These are phyloP conservation scores for Apophysomyces sp. DNA, from an alignment of 371 early-diverging fungal species.

Conservation along the genomic window DNA sequence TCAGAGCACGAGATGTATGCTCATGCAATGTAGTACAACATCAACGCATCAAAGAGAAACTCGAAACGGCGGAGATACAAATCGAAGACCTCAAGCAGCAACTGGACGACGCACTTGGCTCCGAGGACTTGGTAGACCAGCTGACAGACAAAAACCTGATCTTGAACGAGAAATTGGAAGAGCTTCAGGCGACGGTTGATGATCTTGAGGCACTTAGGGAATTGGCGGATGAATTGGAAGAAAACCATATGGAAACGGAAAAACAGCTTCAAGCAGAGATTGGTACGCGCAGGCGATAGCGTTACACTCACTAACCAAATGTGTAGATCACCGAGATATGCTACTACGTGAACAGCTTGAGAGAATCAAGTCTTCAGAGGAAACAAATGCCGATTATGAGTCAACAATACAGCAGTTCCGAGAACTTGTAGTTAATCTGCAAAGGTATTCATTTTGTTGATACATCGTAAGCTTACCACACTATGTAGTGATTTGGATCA, in stretches of 20 bases:
- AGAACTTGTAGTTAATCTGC: slow-evolving; percentile 76
- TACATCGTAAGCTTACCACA: not conserved
- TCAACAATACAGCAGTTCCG: slow-evolving; percentile 87
- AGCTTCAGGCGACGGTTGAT: slow-evolving; percentile 73
- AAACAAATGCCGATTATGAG: slow-evolving; percentile 84
- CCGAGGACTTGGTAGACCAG: slow-evolving; percentile 80
- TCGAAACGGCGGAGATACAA: slow-evolving; percentile 65
- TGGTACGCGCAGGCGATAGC: slow-evolving; percentile 16
- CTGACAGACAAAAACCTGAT: slow-evolving; percentile 79
- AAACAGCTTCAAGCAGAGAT: slow-evolving; percentile 86
- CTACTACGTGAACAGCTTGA: slow-evolving; percentile 63
- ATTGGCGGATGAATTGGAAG: slow-evolving; percentile 90
- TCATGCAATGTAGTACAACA: slow-evolving; percentile 39
- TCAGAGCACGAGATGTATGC: not conserved
- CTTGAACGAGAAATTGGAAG: slow-evolving; percentile 75
- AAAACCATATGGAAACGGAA: slow-evolving; percentile 84
- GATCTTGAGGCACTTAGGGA: slow-evolving; percentile 91
- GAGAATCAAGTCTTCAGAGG: slow-evolving; percentile 65
- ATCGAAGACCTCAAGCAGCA: slow-evolving; percentile 83
- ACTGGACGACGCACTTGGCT: slow-evolving; percentile 80
- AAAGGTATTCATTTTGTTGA: slow-evolving; percentile 43
- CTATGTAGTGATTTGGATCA: slow-evolving; percentile 61
- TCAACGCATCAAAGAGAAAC: slow-evolving; percentile 53
- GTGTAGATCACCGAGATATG: slow-evolving; percentile 64
- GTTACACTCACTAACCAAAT: not conserved